phyloP scores from a whole-genome alignment of 257 asterid genomes.

The Datura wrightii region DNA sequence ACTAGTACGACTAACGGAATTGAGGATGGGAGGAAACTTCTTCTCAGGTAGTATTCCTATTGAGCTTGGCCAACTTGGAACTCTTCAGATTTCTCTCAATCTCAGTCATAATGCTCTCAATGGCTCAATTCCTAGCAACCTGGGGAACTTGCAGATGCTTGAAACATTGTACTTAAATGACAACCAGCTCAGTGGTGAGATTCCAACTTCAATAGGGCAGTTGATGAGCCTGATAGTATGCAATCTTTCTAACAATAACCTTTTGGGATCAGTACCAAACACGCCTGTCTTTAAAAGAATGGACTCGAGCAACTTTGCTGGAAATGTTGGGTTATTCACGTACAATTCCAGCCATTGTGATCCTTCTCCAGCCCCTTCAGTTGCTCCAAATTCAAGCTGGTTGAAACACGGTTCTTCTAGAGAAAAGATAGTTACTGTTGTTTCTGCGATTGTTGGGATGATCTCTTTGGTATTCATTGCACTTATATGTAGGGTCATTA shows the following conservation, averaged over 20 bases:
- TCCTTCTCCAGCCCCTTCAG: conserved; percentile 39
- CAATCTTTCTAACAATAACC: conserved; percentile 79
- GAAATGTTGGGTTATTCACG: conserved; percentile 64
- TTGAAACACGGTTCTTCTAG: conserved; percentile 49
- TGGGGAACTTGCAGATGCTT: conserved; percentile 84
- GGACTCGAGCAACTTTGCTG: conserved; percentile 74
- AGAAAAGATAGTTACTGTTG: conserved; percentile 64
- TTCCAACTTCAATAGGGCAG: conserved; percentile 75
- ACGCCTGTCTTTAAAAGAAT: conserved; percentile 66
- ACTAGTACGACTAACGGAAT: conserved; percentile 67
- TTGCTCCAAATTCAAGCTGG: conserved; percentile 47
- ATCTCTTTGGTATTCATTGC: conserved; percentile 60
- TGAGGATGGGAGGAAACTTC: conserved; percentile 83
- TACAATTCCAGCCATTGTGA: conserved; percentile 47
- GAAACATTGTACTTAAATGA: conserved; percentile 73
- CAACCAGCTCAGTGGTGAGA: conserved; percentile 76
- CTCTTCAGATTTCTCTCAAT: conserved; percentile 82
- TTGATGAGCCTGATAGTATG: conserved; percentile 70
- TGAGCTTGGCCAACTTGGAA: conserved; percentile 71
- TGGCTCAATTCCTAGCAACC: conserved; percentile 65
- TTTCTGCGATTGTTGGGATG: conserved; percentile 58
- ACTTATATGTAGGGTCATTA: conserved; percentile 62
- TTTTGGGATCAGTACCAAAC: conserved; percentile 72
- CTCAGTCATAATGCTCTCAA: conserved; percentile 69
- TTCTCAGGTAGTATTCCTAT: conserved; percentile 70